Conservation (phyloP, 31 red algal species). For the Odonthalia washingtoniensis region DNA sequence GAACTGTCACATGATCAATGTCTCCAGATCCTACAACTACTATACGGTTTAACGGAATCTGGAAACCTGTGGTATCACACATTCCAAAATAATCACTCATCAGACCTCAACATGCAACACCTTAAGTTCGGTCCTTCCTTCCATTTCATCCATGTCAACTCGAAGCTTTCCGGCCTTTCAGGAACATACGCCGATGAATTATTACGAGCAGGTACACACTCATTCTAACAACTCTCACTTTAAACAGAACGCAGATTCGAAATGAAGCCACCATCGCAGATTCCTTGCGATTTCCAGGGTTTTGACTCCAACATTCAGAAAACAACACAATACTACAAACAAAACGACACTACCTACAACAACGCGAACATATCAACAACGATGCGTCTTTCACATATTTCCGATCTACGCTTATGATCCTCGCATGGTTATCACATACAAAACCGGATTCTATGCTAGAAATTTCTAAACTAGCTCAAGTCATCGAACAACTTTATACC, state of each 20-base stretch:
- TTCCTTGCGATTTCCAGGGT: neutral
- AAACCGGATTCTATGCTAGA: slow-evolving; percentile 22
- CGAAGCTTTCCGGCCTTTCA: slow-evolving; percentile 11
- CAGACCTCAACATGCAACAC: slow-evolving; percentile 17
- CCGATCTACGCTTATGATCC: slow-evolving; percentile 20
- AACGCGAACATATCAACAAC: slow-evolving; percentile 21
- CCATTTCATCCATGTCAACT: neutral
- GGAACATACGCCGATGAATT: too few species aligned
- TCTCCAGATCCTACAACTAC: slow-evolving; percentile 37
- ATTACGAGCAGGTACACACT: too few species aligned
- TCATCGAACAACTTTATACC: slow-evolving; percentile 42
- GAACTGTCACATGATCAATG: too few species aligned
- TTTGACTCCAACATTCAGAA: neutral
- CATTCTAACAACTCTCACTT: slow-evolving; percentile 10
- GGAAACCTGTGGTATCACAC: slow-evolving; percentile 43
- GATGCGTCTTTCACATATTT: neutral
- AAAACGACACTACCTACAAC: neutral
- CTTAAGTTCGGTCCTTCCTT: slow-evolving; percentile 44
- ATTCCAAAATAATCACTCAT: slow-evolving; percentile 23
- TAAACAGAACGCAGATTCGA: neutral
- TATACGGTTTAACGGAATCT: slow-evolving; percentile 29
- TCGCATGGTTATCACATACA: slow-evolving; percentile 27
- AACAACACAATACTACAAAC: neutral
- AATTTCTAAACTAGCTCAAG: slow-evolving; percentile 42
- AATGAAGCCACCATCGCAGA: neutral